Base-by-base conservation (phyloP, 2,329 filamentous ascomycete species). In the Echinosphaeria canescens region DNA sequence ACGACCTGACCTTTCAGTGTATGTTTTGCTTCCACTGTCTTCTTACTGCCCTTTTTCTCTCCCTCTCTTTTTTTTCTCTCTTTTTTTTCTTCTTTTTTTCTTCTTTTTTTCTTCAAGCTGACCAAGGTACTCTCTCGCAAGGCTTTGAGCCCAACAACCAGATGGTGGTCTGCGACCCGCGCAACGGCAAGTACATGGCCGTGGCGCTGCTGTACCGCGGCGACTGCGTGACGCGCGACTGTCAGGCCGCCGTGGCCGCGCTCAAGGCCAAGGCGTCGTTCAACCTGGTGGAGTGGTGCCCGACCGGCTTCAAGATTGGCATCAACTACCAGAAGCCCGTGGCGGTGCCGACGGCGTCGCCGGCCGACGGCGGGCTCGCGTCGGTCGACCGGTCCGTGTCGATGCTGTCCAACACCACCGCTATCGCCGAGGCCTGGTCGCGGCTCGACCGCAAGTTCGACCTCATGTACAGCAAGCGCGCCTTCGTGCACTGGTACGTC, bases 91-190 rank as follows among this genome's bases (percentile, higher is more conserved):
- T 20, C 14, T 3, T 11, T 13, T 11, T n/a, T n/a, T 3, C 13
- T 24, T 10, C 15, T 12, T 24, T 10, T 10, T 22, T 23, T 25
- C 11, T 20, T 26, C 14, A 23, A 13, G 25, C 36, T 39, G 29
- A 39, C 26, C 19, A 15, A 19, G 17, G 24, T 24, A 5, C 1
- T 9, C 11, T 18, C 15, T 8, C 15, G 13, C 13, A 11, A 75
- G 69, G 71, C 53, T 76, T 76, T 43, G 71, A 78, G 55, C 72
- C 71, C 38, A 75, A 75, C 61, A 76, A 76, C 60, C 72, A 76
- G 53, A 76, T 78, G 71, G 72, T 76, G 31, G 69, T 75, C 35
- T 78, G 72, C 48, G 69, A 76, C 40, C 71, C 71, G 33, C 67
- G 67, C 46, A 74, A 75, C 42, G 72, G 71, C 46, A 76, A 75